A percentile compares a stretch with the other conserved stretches of the same genome.
Conservation (phyloP, 2,329 filamentous ascomycete genomes). For the Beauveria caledonica region DNA sequence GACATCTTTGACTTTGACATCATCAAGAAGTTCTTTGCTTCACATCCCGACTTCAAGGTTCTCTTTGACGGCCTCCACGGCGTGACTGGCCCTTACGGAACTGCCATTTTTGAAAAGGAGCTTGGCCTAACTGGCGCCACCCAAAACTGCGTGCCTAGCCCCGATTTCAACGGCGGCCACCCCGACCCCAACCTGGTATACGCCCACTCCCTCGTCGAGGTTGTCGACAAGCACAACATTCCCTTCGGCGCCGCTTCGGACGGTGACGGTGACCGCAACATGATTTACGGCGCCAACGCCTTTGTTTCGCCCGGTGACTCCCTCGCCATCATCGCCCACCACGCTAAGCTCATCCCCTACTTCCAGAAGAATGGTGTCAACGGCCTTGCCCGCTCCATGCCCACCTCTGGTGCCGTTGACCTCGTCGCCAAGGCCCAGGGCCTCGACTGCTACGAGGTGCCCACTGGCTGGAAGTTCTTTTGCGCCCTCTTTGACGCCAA, state of each 20-base stretch:
- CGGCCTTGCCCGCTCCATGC: conserved; percentile 94
- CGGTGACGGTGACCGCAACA: conserved; percentile 97
- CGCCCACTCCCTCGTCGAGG: conserved; percentile 87
- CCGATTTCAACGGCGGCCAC: conserved; percentile 95
- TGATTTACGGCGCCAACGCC: conserved; percentile 96
- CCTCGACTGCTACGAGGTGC: conserved; percentile 88
- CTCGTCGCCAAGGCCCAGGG: conserved; percentile 92
- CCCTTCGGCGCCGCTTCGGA: conserved; percentile 96
- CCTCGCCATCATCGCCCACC: conserved; percentile 94
- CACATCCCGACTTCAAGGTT: conserved; percentile 88
- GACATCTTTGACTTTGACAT: conserved; percentile 96
- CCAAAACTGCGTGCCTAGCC: conserved; percentile 86
- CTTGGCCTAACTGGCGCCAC: conserved; percentile 70
- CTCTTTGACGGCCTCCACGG: conserved; percentile 92
- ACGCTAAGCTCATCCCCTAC: conserved; percentile 93
- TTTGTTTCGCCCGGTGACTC: conserved; percentile 98
- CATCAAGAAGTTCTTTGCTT: conserved; percentile 86
- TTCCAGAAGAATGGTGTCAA: conserved; percentile 97
- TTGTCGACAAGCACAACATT: conserved; percentile 82
- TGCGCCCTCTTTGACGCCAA: conserved; percentile 89
- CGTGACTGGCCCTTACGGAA: conserved; percentile 91
- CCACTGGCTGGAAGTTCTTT: conserved; percentile 99
- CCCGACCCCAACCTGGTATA: conserved; percentile 98
- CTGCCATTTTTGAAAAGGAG: conserved; percentile 90
- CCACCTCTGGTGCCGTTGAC: conserved; percentile 90